phyloP scores from a whole-genome alignment of 176 grass and related monocot species.

The Olyra latifolia region DNA sequence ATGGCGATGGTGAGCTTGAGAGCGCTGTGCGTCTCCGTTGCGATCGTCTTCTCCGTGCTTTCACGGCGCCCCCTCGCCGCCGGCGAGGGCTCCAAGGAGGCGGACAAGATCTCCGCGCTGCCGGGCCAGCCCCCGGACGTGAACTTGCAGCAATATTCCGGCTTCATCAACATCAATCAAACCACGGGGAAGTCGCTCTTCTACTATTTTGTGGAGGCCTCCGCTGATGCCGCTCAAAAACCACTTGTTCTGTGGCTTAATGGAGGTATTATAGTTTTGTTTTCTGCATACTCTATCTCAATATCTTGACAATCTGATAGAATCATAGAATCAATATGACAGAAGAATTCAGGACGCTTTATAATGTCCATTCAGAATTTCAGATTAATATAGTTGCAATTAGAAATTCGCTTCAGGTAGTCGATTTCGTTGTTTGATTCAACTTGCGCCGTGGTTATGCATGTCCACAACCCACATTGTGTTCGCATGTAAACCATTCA shows the following conservation, averaged over 20 bases:
- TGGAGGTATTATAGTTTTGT: constrained; percentile 47
- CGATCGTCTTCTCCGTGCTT: constrained; percentile 28
- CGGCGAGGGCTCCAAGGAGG: constrained; percentile 37
- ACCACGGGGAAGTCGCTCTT: constrained; percentile 49
- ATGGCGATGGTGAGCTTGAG: constrained; percentile 27
- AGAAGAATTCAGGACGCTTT: background rate
- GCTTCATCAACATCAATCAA: constrained; percentile 47
- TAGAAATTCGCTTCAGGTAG: background rate
- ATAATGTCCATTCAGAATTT: background rate
- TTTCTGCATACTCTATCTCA: background rate
- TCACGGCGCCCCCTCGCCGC: constrained; percentile 1
- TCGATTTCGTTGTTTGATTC: background rate
- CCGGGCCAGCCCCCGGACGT: constrained; percentile 47
- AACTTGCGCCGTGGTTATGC: background rate
- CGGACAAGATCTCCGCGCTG: constrained; percentile 49
- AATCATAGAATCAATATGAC: background rate
- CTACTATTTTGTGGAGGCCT: constrained; percentile 75
- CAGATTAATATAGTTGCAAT: background rate
- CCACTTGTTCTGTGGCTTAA: constrained; percentile 74
- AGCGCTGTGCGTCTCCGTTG: constrained; percentile 32
- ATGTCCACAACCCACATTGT: background rate
- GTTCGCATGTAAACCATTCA: background rate
- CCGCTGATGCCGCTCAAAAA: constrained; percentile 17
- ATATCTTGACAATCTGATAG: background rate
- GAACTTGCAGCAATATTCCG: constrained; percentile 47